These are phyloP conservation scores for Lanzia echinophila DNA, from an alignment of 2,329 filamentous ascomycete genomes.

Conservation along the genomic window DNA sequence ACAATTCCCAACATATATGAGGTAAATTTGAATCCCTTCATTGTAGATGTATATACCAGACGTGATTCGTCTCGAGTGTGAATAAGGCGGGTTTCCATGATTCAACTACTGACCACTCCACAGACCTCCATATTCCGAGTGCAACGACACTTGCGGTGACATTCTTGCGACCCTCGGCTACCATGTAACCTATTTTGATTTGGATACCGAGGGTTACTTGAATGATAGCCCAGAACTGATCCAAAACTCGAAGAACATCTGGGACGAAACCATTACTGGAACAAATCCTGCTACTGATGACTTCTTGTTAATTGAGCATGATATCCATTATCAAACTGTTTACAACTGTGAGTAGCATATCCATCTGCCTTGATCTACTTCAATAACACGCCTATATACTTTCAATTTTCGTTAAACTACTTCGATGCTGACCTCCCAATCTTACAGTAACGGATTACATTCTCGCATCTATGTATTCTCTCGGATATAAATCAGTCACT, in stretches of 20 bases:
- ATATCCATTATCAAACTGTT: constrained; percentile 34
- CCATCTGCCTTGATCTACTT: too few species aligned
- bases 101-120: background rate
- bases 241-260: constrained; percentile 41
- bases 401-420: too few species aligned
- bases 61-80: background rate
- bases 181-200: constrained; percentile 36
- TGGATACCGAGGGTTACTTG: constrained; percentile 46
- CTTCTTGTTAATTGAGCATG: constrained; percentile 45
- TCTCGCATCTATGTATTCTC: constrained; percentile 29
- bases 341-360: too few species aligned
- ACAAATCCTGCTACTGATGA: constrained; percentile 16
- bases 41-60: background rate
- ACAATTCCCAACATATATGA: constrained; percentile 48
- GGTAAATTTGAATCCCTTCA: constrained; percentile 9
- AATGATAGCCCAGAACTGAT: constrained; percentile 38
- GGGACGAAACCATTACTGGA: constrained; percentile 19
- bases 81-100: background rate
- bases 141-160: constrained; percentile 32
- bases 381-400: too few species aligned
- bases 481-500: constrained; percentile 36
- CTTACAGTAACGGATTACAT: constrained; percentile 34
- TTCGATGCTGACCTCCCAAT: too few species aligned
- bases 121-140: constrained; percentile 40
- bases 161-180: constrained; percentile 38